phyloP scores from a whole-genome alignment of 768 basidiomycete species.

The Boletus sensibilis region DNA sequence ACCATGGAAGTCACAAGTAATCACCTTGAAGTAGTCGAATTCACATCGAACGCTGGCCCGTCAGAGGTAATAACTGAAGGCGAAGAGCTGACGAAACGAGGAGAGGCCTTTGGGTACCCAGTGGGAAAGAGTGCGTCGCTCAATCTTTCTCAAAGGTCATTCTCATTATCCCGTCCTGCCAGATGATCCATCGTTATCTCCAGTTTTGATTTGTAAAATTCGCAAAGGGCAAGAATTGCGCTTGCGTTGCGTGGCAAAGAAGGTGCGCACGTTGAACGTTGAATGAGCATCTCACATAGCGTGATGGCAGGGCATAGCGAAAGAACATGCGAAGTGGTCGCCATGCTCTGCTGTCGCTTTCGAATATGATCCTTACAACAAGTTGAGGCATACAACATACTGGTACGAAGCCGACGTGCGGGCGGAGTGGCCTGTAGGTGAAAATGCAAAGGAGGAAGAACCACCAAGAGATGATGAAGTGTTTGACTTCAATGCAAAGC shows the following conservation, averaged over 20 bases:
- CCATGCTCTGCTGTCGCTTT: constrained; percentile 93
- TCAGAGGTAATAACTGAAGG: constrained; percentile 39
- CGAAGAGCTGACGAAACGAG: constrained; percentile 74
- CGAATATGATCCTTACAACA: constrained; percentile 98
- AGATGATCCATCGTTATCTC: constrained; percentile 63
- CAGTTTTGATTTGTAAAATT: constrained; percentile 87
- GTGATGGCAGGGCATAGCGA: constrained; percentile 81
- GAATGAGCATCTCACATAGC: background rate
- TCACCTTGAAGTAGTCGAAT: constrained; percentile 66
- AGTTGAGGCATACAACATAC: constrained; percentile 90
- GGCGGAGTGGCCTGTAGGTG: constrained; percentile 88
- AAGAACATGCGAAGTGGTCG: constrained; percentile 99
- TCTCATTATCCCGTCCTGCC: constrained; percentile 6
- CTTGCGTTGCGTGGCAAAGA: constrained; percentile 85
- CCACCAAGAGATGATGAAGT: constrained; percentile 72
- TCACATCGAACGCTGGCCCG: constrained; percentile 39
- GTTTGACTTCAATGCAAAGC: constrained; percentile 87
- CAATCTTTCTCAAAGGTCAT: background rate
- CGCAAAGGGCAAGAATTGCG: constrained; percentile 92
- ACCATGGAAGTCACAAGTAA: constrained; percentile 88
- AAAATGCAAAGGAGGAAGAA: constrained; percentile 85
- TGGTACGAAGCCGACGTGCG: constrained; percentile 87
- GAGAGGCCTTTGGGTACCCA: constrained; percentile 73
- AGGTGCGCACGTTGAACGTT: constrained; percentile 49
- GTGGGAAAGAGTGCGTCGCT: constrained; percentile 72